These are phyloP conservation scores for Fusarium austroafricanum DNA, from an alignment of 2,329 filamentous ascomycete genomes.

Conservation along the genomic window DNA sequence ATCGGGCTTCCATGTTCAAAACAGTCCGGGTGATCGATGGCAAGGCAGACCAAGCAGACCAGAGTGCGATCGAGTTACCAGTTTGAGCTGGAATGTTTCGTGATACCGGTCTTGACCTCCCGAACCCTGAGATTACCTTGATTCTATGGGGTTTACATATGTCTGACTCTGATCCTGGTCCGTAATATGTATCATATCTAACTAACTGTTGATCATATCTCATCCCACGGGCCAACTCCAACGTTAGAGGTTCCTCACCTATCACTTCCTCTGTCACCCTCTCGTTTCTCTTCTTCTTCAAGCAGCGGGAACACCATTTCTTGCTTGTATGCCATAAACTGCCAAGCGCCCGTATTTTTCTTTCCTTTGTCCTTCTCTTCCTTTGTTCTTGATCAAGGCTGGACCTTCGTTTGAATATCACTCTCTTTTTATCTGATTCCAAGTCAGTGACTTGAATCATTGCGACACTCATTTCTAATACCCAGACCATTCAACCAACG, in stretches of 20 bases:
- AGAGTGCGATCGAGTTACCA: background rate
- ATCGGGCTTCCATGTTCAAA: slow-evolving; percentile 15
- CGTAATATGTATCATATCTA: slow-evolving; percentile 25
- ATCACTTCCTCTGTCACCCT: slow-evolving; percentile 27
- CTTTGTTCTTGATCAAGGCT: slow-evolving; percentile 41
- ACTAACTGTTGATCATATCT: slow-evolving; percentile 36
- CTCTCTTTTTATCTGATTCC: slow-evolving; percentile 31
- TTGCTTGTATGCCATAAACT: slow-evolving; percentile 26
- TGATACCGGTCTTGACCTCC: background rate
- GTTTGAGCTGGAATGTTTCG: background rate
- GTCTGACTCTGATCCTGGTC: slow-evolving; percentile 17
- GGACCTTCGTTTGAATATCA: slow-evolving; percentile 38
- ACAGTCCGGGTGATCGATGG: background rate
- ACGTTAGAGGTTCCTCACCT: slow-evolving; percentile 10
- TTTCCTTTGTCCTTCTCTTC: slow-evolving; percentile 29
- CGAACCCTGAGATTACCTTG: slow-evolving; percentile 32
- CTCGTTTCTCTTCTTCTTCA: slow-evolving; percentile 28
- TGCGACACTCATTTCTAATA: slow-evolving; percentile 29
- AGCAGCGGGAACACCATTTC: slow-evolving; percentile 18
- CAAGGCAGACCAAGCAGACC: background rate
- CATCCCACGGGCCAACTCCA: slow-evolving; percentile 20
- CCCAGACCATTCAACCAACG: slow-evolving; percentile 10
- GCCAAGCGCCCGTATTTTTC: slow-evolving; percentile 30
- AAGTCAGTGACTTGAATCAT: slow-evolving; percentile 42
- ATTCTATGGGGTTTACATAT: slow-evolving; percentile 5